Base-by-base conservation (phyloP, 2,329 filamentous ascomycete species). In the Podosphaera fusca region DNA sequence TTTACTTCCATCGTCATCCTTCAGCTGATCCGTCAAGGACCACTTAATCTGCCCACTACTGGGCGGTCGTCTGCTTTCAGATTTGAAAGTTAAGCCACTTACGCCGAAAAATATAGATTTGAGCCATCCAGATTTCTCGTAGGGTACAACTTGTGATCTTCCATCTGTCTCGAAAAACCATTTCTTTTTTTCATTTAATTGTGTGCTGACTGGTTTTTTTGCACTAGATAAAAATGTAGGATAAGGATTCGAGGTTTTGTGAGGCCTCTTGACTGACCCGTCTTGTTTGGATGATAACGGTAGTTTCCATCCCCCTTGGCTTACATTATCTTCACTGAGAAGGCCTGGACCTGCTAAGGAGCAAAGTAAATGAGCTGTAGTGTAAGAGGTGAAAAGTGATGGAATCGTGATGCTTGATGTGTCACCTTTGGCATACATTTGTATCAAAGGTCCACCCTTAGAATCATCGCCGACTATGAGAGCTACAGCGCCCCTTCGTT, bases 381-480 rank as follows among this genome's bases (percentile, higher is more conserved):
- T 96, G 63, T 92, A 81, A 0, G 90, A 94, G 0, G 92, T 96
- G 69, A 98, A 98, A 8, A 96, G 76, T 0, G 92, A 87, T 1
- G 92, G 89, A 56, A 98, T 95, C 0, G 87, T 87, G 62, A 96
- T 79, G 65, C 95, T 95, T 38, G 89, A 94, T 2, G 90, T 95
- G 67, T 96, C 89, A 42, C 90, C 92, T 65, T 86, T 81, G n/a
- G 92, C 92, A 69, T 95, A 96, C 92, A 98, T 98, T 64, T 94
- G 92, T 55, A 96, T 86, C 60, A 98, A 72, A 40, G 85, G 85
- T 3, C 88, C 89, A 50, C 90, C 90, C 60, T 86, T 85, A 58
- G 86, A 84, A 68, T 95, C 85, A 68, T 98, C 92, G 33, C 92
- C 92, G 2, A 98, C 89, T 61, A 98, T 94, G 59, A 98, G 74